Conservation (phyloP, 768 basidiomycete genomes). For the Ramaria rubella region DNA sequence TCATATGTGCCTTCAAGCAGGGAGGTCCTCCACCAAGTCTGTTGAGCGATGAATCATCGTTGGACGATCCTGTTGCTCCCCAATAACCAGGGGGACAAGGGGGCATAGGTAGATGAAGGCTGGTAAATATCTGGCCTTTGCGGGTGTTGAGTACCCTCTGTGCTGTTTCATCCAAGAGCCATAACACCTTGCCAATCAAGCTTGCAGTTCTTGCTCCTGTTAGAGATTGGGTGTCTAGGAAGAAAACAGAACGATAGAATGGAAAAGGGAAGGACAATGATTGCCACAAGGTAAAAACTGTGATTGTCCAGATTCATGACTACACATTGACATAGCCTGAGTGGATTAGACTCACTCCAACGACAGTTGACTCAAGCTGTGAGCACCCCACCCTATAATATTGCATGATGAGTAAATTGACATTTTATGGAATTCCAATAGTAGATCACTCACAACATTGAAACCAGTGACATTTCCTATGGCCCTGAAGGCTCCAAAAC, state of each 20-base stretch:
- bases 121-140: too few relatives aligned
- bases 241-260: conserved; percentile 29
- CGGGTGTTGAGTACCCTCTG: too few relatives aligned
- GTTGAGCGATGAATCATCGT: too few relatives aligned
- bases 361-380: conserved; percentile 7
- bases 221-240: conserved; percentile 20
- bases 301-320: neutral
- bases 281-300: conserved; percentile 39
- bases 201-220: neutral
- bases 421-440: neutral
- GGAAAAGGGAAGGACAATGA: conserved; percentile 31
- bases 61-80: too few relatives aligned
- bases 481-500: conserved; percentile 40
- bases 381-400: conserved; percentile 9
- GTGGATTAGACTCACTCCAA: conserved; percentile 1
- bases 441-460: neutral
- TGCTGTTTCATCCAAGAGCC: neutral
- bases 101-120: too few relatives aligned
- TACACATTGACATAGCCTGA: neutral
- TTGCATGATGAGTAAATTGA: too few relatives aligned
- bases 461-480: conserved; percentile 35
- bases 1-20: too few relatives aligned
- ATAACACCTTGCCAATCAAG: conserved; percentile 9
- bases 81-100: too few relatives aligned
- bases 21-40: too few relatives aligned